A percentile compares a stretch with the other conserved stretches of the same genome.
Conservation (phyloP, 805 yeast species). For the Hanseniaspora osmophila region DNA sequence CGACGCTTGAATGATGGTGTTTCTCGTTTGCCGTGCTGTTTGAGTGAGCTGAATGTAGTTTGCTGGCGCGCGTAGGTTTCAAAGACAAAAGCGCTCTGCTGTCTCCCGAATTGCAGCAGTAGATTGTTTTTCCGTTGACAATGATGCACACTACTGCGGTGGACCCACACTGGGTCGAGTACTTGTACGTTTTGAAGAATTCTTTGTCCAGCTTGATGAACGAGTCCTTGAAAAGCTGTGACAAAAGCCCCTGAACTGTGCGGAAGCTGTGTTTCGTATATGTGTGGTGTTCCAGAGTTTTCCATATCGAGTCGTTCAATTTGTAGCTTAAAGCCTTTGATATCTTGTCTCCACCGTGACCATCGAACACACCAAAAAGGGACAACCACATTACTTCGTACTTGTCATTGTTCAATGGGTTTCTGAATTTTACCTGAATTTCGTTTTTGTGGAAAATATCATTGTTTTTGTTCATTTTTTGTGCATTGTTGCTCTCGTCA, state of each 20-base stretch:
- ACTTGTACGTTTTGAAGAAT: slow-evolving; percentile 26
- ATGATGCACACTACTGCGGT: slow-evolving; percentile 36
- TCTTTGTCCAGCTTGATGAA: slow-evolving; percentile 33
- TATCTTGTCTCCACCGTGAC: slow-evolving; percentile 63
- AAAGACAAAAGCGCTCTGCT: slow-evolving; percentile 49
- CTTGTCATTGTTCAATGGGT: neutral
- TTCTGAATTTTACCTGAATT: neutral
- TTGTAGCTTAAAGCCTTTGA: slow-evolving; percentile 38
- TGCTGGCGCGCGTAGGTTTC: slow-evolving; percentile 15
- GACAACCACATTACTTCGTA: slow-evolving; percentile 17
- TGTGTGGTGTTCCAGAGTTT: slow-evolving; percentile 3
- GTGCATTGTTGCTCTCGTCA: too few relatives aligned
- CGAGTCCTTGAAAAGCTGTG: slow-evolving; percentile 28
- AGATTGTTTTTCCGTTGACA: slow-evolving; percentile 30
- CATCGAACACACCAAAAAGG: slow-evolving; percentile 66
- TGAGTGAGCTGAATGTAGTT: too few relatives aligned
- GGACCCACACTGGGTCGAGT: slow-evolving; percentile 32
- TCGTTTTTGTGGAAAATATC: neutral
- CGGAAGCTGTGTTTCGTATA: slow-evolving; percentile 13
- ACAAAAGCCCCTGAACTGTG: slow-evolving; percentile 23
- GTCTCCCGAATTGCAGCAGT: slow-evolving; percentile 65
- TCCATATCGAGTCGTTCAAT: slow-evolving; percentile 12
- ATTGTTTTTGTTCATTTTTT: too few relatives aligned
- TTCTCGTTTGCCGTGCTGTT: too few relatives aligned
- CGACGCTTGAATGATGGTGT: neutral